phyloP scores from a whole-genome alignment of 495 filamentous ascomycete genomes.

The Lepidopterella palustris region DNA sequence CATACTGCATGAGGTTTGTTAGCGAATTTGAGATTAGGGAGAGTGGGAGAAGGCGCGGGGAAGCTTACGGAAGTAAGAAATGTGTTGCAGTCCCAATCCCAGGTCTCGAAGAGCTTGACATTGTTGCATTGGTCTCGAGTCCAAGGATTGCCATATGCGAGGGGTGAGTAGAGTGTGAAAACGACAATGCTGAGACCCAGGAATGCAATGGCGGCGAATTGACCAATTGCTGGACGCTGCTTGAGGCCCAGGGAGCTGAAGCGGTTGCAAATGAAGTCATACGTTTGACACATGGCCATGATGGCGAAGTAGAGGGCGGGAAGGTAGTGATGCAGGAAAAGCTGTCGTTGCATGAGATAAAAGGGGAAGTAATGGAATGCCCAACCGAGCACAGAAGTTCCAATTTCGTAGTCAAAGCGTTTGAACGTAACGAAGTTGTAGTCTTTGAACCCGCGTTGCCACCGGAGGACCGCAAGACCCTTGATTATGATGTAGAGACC shows the following conservation, averaged over 20 bases:
- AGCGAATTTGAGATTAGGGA: neutral
- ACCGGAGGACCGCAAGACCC: slow-evolving; percentile 77
- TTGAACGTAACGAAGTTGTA: slow-evolving; percentile 77
- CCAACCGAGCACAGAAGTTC: slow-evolving; percentile 86
- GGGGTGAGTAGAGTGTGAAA: slow-evolving; percentile 79
- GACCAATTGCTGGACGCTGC: slow-evolving; percentile 67
- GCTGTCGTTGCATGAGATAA: slow-evolving; percentile 93
- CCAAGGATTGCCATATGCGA: slow-evolving; percentile 92
- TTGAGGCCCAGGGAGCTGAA: slow-evolving; percentile 60
- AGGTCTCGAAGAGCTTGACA: slow-evolving; percentile 79
- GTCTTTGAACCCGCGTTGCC: slow-evolving; percentile 87
- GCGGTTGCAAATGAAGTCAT: slow-evolving; percentile 73
- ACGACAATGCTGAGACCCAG: slow-evolving; percentile 62
- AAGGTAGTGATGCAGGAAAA: slow-evolving; percentile 97
- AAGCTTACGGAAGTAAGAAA: slow-evolving; percentile 81
- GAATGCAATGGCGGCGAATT: slow-evolving; percentile 60
- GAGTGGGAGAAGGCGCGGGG: slow-evolving; percentile 1
- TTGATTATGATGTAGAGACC: slow-evolving; percentile 76
- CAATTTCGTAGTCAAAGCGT: slow-evolving; percentile 95
- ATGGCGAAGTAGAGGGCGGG: slow-evolving; percentile 94
- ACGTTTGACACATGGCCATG: slow-evolving; percentile 77
- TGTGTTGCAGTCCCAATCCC: slow-evolving; percentile 96
- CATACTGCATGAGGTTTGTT: slow-evolving; percentile 20
- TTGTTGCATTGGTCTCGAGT: slow-evolving; percentile 76
- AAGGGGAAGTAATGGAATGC: slow-evolving; percentile 96